Evolutionary conservation across 805 yeast genomes (phyloP), one percentile per base, ranked within the genome.

Genomic region (Candida namnaoensis): DNA sequence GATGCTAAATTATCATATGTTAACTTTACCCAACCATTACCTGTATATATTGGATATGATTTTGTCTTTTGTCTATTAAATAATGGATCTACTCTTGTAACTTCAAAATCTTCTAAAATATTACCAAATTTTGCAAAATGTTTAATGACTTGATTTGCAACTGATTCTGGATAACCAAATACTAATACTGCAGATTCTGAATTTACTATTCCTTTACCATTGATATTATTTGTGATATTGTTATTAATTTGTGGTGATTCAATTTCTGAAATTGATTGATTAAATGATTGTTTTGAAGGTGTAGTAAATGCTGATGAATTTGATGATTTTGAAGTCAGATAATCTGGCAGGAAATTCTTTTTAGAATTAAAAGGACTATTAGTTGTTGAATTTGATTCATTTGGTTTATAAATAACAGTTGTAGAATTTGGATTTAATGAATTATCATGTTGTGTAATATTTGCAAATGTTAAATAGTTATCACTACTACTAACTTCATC

Each of bases 1-100:
- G 90, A 73, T 2, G 81, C 66, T 7, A 83, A 75, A 44, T 80
- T 81, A 43, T 79, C 82, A 59, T 78, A 93, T 4, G 97, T 90
- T 41, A 91, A 58, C 56, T 88, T 85, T n/a, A 90, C 79, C 98
- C 98, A 91, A 34, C 86, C 80, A 37, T 78, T 74, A 1, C 98
- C 98, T 11, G 90, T 74, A 60, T 78, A 84, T 8, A 91, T 81
- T 4, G 96, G 95, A 54, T 65, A 58, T 49, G 61, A 68, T 44
- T 59, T 62, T 11, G 42, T 41, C 30, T 35, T 39, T 19, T 43
- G 36, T 13, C 48, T 57, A 11, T 51, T 56, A 35, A 50, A 53
- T 34, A 52, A 48, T 32, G 54, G 49, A 42, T 51, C 53, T 27
- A 46, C 46, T 39, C 61, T 53, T 6, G 62, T 55, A 3, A 65